These are phyloP conservation scores for Talaromyces marneffei DNA, from an alignment of 2,329 filamentous ascomycete genomes.

Conservation along the genomic window DNA sequence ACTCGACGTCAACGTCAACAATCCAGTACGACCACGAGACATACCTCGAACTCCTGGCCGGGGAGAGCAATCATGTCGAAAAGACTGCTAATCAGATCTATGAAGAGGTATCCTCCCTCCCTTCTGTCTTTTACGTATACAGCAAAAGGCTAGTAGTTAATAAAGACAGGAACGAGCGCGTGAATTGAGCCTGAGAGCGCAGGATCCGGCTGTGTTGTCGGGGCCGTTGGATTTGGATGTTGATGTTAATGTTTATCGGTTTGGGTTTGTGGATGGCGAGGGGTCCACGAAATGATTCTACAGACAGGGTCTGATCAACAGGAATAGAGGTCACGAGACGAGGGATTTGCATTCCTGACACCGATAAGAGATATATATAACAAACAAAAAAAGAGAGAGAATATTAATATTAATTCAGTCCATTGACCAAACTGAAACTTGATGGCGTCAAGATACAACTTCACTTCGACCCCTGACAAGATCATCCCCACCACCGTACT, in stretches of 20 bases:
- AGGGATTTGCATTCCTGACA: background rate
- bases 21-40: conserved; percentile 30
- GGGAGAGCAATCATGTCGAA: conserved; percentile 14
- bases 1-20: conserved; percentile 3
- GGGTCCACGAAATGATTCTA: background rate
- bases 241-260: background rate
- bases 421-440: background rate
- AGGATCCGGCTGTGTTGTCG: conserved; percentile 24
- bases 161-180: conserved; percentile 22
- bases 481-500: conserved; percentile 35
- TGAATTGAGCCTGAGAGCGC: conserved; percentile 19
- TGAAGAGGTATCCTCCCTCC: conserved; percentile 21
- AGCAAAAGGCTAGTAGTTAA: background rate
- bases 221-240: conserved; percentile 12
- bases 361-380: background rate
- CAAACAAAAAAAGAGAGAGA: background rate
- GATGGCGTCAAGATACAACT: conserved; percentile 13
- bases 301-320: background rate
- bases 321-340: background rate
- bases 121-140: background rate
- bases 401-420: conserved; percentile 1
- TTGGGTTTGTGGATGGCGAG: background rate
- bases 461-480: conserved; percentile 18
- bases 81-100: conserved; percentile 30
- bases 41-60: conserved; percentile 26